These are phyloP conservation scores for Brassica rapa DNA, from an alignment of 345 rosid genomes.

Conservation along the genomic window DNA sequence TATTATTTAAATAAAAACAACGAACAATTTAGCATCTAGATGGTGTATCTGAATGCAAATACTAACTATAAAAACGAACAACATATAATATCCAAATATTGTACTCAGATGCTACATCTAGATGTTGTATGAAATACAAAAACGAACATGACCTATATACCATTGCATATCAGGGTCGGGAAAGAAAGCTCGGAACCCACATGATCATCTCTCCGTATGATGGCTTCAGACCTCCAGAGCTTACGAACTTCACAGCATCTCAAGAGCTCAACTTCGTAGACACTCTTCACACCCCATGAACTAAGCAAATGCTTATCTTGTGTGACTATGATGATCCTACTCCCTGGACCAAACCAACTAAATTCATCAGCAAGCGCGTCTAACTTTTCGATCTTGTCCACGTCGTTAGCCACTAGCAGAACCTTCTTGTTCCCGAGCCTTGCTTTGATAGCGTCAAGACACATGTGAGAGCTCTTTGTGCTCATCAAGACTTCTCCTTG, in stretches of 20 bases:
- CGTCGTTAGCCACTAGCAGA: neutral
- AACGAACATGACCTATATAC: neutral
- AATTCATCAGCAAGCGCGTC: neutral
- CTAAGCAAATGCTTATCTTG: neutral
- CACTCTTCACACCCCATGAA: neutral
- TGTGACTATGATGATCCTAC: neutral
- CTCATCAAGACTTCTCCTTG: neutral
- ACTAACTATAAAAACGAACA: too few species aligned
- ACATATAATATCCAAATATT: too few species aligned
- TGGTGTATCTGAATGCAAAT: neutral
- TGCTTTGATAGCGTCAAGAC: neutral
- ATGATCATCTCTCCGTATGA: neutral
- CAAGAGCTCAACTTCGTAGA: neutral
- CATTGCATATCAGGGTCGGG: neutral
- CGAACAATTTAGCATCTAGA: neutral
- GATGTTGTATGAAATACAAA: neutral
- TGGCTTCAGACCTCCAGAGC: neutral
- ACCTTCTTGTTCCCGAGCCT: neutral
- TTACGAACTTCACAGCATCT: neutral
- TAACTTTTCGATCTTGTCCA: neutral
- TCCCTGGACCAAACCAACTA: neutral
- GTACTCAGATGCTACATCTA: neutral
- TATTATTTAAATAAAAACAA: too few species aligned
- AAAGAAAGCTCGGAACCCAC: conserved; percentile 17
- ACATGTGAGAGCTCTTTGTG: neutral